Evolutionary conservation across 2,329 filamentous ascomycete species (phyloP).

Genomic region (Daldinia sp.): DNA sequence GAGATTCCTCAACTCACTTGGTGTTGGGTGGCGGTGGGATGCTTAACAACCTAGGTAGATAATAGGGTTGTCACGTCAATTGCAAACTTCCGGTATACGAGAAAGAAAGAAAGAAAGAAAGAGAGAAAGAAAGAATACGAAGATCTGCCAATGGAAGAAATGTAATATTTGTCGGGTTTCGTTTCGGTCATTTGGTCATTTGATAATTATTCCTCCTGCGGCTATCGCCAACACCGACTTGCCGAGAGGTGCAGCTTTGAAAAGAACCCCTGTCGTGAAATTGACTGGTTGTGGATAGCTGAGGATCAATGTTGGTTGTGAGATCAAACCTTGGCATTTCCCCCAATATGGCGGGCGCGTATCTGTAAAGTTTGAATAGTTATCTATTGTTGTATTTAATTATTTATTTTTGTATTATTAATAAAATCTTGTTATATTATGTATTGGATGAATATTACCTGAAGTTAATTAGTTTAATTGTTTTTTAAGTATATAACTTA

Average conservation of each 20-base stretch:
- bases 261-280: slow-evolving; percentile 1
- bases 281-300: slow-evolving; percentile 25
- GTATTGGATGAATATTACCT: not conserved
- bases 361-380: not conserved
- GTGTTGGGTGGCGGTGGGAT: not conserved
- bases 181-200: no score
- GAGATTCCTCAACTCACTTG: not conserved
- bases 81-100: not conserved
- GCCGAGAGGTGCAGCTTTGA: slow-evolving; percentile 7
- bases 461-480: not conserved
- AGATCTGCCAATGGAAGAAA: not conserved
- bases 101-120: not conserved
- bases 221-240: slow-evolving; percentile 27
- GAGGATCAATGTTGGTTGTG: slow-evolving; percentile 20
- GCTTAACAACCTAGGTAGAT: not conserved
- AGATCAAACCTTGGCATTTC: slow-evolving; percentile 26
- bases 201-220: slow-evolving; percentile 23
- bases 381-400: not conserved
- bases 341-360: slow-evolving; percentile 33
- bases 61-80: not conserved
- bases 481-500: not conserved
- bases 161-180: not conserved
- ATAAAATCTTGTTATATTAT: not conserved
- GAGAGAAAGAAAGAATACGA: not conserved
- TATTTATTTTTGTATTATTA: not conserved